Conservation (phyloP, 345 rosid genomes). For the Bruguiera gymnorhiza region DNA sequence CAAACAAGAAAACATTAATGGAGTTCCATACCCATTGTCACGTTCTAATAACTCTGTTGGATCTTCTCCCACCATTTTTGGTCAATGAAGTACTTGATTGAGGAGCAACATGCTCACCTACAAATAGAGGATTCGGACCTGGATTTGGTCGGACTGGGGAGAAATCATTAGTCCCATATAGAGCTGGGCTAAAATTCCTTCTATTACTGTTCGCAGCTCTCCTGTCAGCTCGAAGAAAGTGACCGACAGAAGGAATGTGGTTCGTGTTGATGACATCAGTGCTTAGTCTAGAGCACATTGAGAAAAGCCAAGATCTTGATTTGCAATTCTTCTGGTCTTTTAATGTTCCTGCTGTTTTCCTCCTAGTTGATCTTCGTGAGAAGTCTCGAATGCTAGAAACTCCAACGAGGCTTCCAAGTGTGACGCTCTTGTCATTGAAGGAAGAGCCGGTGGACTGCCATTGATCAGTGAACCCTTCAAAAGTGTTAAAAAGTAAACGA, state of each 20-base stretch:
- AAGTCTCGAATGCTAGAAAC: slow-evolving; percentile 55
- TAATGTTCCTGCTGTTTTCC: slow-evolving; percentile 37
- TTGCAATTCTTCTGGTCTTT: slow-evolving; percentile 46
- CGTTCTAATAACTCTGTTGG: slow-evolving; percentile 26
- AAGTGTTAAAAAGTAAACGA: neutral
- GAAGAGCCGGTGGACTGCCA: slow-evolving; percentile 77
- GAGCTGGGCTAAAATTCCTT: slow-evolving; percentile 19
- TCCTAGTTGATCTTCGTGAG: slow-evolving; percentile 55
- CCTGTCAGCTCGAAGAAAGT: slow-evolving; percentile 70
- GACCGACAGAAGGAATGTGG: slow-evolving; percentile 56
- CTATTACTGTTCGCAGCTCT: slow-evolving; percentile 35
- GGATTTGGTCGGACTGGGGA: slow-evolving; percentile 21
- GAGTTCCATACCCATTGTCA: slow-evolving; percentile 33
- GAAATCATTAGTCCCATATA: slow-evolving; percentile 26
- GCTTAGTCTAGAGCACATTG: slow-evolving; percentile 69
- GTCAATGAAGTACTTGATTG: slow-evolving; percentile 9
- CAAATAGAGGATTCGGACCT: slow-evolving; percentile 23
- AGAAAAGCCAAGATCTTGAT: slow-evolving; percentile 60
- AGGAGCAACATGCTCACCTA: slow-evolving; percentile 25
- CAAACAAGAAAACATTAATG: slow-evolving; percentile 39
- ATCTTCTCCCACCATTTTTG: slow-evolving; percentile 21
- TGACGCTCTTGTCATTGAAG: slow-evolving; percentile 68
- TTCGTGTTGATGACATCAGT: slow-evolving; percentile 52
- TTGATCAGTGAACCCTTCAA: neutral
- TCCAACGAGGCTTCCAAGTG: slow-evolving; percentile 75